Evolutionary conservation across 495 filamentous ascomycete species (phyloP).

Genomic region (Lichina pygmaea): DNA sequence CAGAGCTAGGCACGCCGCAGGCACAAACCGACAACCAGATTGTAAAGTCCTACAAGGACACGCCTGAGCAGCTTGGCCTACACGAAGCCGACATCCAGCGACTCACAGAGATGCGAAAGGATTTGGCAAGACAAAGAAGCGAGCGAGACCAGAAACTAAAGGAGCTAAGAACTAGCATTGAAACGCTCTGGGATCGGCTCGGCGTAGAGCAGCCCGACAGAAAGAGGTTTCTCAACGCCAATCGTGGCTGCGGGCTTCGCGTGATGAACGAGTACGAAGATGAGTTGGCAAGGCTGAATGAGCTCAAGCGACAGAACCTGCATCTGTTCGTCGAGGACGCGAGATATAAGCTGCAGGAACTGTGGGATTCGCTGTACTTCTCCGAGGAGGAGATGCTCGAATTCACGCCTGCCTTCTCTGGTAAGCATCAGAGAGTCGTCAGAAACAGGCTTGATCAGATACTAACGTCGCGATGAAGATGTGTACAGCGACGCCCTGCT

Average conservation of each 20-base stretch:
- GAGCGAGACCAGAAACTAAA: constrained; percentile 55
- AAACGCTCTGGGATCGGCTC: constrained; percentile 71
- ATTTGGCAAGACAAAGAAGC: constrained; percentile 80
- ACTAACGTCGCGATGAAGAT: constrained; percentile 15
- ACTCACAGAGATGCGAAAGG: constrained; percentile 48
- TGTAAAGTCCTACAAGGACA: constrained; percentile 64
- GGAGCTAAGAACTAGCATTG: constrained; percentile 46
- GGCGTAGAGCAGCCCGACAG: constrained; percentile 55
- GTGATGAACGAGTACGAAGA: constrained; percentile 88
- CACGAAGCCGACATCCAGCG: constrained; percentile 59
- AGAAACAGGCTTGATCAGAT: background rate
- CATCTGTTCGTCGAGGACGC: constrained; percentile 91
- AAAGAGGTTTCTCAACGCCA: constrained; percentile 47
- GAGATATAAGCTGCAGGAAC: constrained; percentile 61
- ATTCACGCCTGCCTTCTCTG: constrained; percentile 80
- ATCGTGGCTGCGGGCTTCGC: constrained; percentile 56
- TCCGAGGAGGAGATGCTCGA: constrained; percentile 97
- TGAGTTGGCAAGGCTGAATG: constrained; percentile 60
- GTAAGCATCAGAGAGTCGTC: constrained; percentile 13
- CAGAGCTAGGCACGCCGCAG: constrained; percentile 76
- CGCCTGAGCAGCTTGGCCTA: constrained; percentile 78
- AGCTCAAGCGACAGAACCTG: constrained; percentile 81
- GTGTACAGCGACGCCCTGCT: constrained; percentile 78
- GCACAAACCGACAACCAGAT: constrained; percentile 73
- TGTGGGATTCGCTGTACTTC: constrained; percentile 84